Evolutionary conservation across 164 flowering plant genomes (phyloP), one percentile per base, ranked within the genome.

Genomic region (Vitis amurensis): DNA sequence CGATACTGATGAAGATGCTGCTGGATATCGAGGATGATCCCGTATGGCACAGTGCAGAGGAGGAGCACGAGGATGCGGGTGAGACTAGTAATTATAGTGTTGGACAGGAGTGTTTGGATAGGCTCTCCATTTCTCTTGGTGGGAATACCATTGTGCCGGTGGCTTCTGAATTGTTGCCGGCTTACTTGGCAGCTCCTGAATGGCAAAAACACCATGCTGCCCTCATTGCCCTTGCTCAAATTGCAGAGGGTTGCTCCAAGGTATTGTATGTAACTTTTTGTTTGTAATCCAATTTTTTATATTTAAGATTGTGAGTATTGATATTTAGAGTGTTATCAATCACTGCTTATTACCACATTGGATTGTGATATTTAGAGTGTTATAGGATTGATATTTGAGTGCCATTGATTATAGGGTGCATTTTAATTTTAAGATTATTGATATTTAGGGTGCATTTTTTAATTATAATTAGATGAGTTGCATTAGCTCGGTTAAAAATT

Each of bases 151-250:
- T 96, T 72, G 93, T 96, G 55, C 99, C 99, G 0, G 98, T 96
- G 64, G 99, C 99, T 0, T 90, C 97, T 0, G 95, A 88, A 79
- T 85, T 85, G 65, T 81, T 96, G 68, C 93, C 93, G 0, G 89
- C 82, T 0, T 93, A 82, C 56, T 77, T 96, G 74, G 90, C 98
- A 67, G 95, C 98, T 59, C 93, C 98, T 0, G 99, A 96, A 77
- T 96, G 99, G 99, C 92, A 93, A 78, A 96, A 91, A 74, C 99
- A 86, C 76, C 98, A 96, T 72, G 99, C 98, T 27, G 97, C 99
- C 0, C 83, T 93, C 13, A 96, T 93, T 71, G 88, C 98, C 2
- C 91, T 96, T 44, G 98, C 99, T 1, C 99, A 96, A 75, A 96
- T 96, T 70, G 99, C 99, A 0, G 99, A 96, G 81, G 99, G 99